Evolutionary conservation across 73 alveolate genomes (phyloP).

Genomic region (Symbiodinium pilosum): DNA sequence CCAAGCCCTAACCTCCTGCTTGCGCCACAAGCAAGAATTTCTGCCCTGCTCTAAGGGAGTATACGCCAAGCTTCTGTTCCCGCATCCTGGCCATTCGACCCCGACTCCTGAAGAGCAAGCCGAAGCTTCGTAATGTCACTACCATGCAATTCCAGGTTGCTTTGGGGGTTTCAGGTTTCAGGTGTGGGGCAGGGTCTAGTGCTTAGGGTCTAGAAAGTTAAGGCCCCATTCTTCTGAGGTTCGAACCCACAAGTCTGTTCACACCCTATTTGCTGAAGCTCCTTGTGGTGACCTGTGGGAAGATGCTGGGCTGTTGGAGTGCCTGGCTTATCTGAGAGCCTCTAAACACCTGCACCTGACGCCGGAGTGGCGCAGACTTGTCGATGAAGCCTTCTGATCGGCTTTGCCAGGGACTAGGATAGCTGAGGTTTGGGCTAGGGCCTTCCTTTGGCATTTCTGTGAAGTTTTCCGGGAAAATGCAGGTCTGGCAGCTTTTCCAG

Average conservation of each 20-base stretch:
- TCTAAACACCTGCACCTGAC: not conserved
- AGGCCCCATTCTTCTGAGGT: no score
- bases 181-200: no score
- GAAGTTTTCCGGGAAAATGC: no score
- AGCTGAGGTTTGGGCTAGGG: no score
- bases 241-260: not conserved
- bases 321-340: not conserved
- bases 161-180: no score
- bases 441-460: no score
- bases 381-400: no score
- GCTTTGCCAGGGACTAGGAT: no score
- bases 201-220: no score
- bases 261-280: not conserved
- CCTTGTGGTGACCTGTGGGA: not conserved
- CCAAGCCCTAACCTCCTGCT: no score
- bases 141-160: no score
- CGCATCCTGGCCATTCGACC: not conserved
- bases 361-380: not conserved
- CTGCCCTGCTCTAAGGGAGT: conserved; percentile 2
- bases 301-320: not conserved
- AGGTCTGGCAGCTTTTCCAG: no score
- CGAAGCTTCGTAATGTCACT: not conserved
- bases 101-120: not conserved
- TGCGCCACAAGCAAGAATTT: not conserved
- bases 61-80: conserved; percentile 16